These are phyloP conservation scores for Salvia sclarea DNA, from an alignment of 305 asterid species.

Conservation along the genomic window DNA sequence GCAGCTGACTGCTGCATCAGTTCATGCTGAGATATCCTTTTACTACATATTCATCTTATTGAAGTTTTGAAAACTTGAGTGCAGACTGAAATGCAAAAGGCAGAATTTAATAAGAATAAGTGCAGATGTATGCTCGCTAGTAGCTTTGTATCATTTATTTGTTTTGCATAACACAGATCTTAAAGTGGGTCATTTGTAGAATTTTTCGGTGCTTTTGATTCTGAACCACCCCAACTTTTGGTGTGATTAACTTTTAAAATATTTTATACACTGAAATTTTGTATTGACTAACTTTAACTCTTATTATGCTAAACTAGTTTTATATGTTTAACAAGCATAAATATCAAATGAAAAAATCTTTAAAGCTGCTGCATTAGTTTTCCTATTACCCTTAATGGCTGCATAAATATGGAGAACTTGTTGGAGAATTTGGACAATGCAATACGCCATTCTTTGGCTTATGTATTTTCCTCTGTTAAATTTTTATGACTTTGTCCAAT, in stretches of 20 bases:
- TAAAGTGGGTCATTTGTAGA: constrained; percentile 6
- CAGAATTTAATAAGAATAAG: not conserved
- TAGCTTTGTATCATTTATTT: not conserved
- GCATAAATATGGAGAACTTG: not conserved
- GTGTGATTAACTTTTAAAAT: constrained; percentile 6
- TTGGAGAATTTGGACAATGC: not conserved
- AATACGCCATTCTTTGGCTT: not conserved
- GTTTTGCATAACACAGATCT: not conserved
- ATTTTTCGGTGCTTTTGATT: not conserved
- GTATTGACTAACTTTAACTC: not conserved
- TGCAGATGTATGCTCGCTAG: not conserved
- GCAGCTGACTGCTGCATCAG: constrained; percentile 97
- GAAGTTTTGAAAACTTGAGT: constrained; percentile 10
- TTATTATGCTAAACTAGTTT: not conserved
- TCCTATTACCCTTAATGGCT: not conserved
- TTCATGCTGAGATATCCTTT: constrained; percentile 98
- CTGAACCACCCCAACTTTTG: not conserved
- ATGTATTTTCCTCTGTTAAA: not conserved
- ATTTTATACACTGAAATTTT: not conserved
- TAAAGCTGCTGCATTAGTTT: constrained; percentile 4
- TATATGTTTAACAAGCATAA: constrained; percentile 3
- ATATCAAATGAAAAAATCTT: not conserved
- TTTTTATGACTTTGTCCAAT: constrained; percentile 45
- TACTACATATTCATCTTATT: constrained; percentile 22
- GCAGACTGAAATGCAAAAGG: constrained; percentile 1